Base-by-base conservation (phyloP, 2,329 filamentous ascomycete genomes). In the Verticillium albo-atrum region DNA sequence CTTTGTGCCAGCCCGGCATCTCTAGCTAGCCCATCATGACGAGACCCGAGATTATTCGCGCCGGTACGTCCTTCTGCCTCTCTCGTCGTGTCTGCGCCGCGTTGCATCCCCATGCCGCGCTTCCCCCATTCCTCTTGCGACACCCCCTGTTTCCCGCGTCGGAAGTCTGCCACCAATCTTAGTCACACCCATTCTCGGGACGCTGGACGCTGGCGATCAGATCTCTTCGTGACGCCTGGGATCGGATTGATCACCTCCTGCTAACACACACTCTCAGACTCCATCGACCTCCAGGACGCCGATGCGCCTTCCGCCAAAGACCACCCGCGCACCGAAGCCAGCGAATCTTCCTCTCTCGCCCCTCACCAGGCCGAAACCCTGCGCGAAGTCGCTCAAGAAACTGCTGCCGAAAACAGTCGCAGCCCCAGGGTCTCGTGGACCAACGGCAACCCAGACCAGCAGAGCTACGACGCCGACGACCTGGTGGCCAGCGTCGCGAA, bases 221-320 rank as follows among this genome's bases (percentile, higher is more conserved):
- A 37, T 37, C 34, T n/a, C 14, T 37, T 37, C 6, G 34, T 20
- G 6, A n/a, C 34, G 34, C 34, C 12, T 37, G 34, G 4, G n/a
- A 10, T 20, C 25, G 17, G 6, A 10, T 7, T 47, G 10, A n/a
- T 20, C n/a, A 12, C 42, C n/a, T 12, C 20, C 42, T 9, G 9
- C 20, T 23, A 23, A 14, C 42, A 3, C n/a, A 23, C 17, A 23
- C 5, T 42, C 9, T 20, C 37, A 96, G 94, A 98, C 79, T 96
- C 94, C 63, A 90, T 97, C 77, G 95, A 98, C 78, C 87, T 98
- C 57, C 95, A 98, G 82, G 86, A 92, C 76, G 90, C 87, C 70
- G 80, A 88, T 70, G 82, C 89, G 61, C 92, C 92, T 34, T 95
- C 93, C 53, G 91, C 94, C 42, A 84, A 96, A 78, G 89, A 93